Base-by-base conservation (phyloP, 1,139 yeast genomes). In the Debaryomycetaceae sp. region DNA sequence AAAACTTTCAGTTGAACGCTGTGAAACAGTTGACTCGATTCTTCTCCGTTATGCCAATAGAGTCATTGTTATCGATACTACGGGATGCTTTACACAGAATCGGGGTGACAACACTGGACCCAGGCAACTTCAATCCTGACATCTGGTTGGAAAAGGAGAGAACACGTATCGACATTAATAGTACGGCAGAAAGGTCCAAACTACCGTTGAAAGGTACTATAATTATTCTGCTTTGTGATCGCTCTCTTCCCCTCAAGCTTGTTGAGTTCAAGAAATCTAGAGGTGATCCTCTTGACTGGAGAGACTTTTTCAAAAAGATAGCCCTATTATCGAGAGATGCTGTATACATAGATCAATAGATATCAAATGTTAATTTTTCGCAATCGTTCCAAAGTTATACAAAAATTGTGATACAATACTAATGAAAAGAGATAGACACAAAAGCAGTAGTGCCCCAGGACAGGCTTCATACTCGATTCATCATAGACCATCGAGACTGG, bases 211-310 rank as follows among this genome's bases (percentile, higher is more conserved):
- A 67, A 20, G 87, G 88, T 1, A 60, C 65, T 23, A 70, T 81
- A 35, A 66, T 64, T 37, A 68, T 81, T 22, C 30, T 56, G 40
- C 37, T 36, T 27, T 43, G 47, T 38, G 45, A 43, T 3, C 64
- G 54, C 24, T 55, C 65, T 8, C 44, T 66, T 37, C 52, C 59
- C 5, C 60, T 75, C 41, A 68, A 75, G 46, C 69, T 66, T 37
- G 70, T 83, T 1, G 78, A 75, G 44, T 81, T 83, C 54, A 61
- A 71, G 37, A 78, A 79, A 52, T 65, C 72, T 5, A 70, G 70
- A 34, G 86, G 86, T 0, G 87, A 83, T 60, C 87, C 87, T 0
- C 57, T 83, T 37, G 87, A 83, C 57, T 83, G 88, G 88, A 69
- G 88, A 57, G 63, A 80, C 13, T 62, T 83, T 33, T 83, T 83